Base-by-base conservation (phyloP, 2,329 filamentous ascomycete genomes). In the Emmonsiellopsis sp. region DNA sequence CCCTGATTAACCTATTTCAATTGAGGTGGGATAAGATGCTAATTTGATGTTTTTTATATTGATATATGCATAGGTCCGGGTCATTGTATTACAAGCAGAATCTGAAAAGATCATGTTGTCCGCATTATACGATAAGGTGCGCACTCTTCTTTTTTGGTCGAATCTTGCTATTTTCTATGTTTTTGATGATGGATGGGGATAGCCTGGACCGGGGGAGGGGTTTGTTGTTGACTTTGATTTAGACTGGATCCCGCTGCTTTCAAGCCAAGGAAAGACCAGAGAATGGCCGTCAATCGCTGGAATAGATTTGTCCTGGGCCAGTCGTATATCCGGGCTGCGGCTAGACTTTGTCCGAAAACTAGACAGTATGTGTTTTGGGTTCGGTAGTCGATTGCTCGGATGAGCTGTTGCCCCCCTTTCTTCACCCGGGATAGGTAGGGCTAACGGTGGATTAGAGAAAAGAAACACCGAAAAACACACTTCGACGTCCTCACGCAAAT, bases 21-120 rank as follows among this genome's bases (percentile, higher is more conserved):
- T 41, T 10, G 13, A 11, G n/a, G 20, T 26, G 13, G 42, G 31
- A 51, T 10, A 34, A 40, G 35, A 45, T 38, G 44, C 52, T 55
- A 43, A 59, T 58, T 53, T 26, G n/a, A 11, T 38, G 10, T 51
- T 32, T 11, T 51, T n/a, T n/a, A n/a, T n/a, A n/a, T n/a, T n/a
- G n/a, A n/a, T n/a, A n/a, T n/a, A n/a, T n/a, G n/a, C n/a, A n/a
- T 49, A 76, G 75, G 58, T 77, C 75, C 40, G 75, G 75, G 2
- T 72, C 67, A 9, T 65, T 75, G 46, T 76, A 75, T 61, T 77
- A 77, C 61, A 77, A 76, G 60, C 75, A 72, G 58, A 75, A 77
- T 68, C 84, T 89, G 62, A 79, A 79, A 55, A 78, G 83, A 54
- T 87, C 89, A 57, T 98, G 93, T 65, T 98, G 93, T 68, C 90